A percentile compares a stretch with the other conserved stretches of the same genome.
These are phyloP conservation scores for Hippophae rhamnoides DNA, from an alignment of 306 rosid genomes.

Conservation along the genomic window DNA sequence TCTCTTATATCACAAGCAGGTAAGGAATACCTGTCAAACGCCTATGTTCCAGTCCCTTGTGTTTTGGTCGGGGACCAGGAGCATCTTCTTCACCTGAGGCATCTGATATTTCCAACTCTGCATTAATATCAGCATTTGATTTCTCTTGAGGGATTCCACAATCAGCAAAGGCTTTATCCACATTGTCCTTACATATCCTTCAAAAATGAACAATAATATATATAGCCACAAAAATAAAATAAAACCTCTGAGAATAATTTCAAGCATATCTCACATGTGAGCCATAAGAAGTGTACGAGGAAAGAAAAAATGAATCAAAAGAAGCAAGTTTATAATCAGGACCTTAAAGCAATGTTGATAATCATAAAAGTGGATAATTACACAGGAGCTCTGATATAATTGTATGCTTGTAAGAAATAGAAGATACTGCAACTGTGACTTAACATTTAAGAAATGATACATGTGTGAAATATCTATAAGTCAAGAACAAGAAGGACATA, in stretches of 20 bases:
- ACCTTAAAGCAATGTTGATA: too few relatives aligned
- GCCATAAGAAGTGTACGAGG: neutral
- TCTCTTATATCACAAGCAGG: conserved; percentile 10
- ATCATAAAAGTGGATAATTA: too few relatives aligned
- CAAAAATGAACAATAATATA: conserved; percentile 22
- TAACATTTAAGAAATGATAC: too few relatives aligned
- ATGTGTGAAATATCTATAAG: too few relatives aligned
- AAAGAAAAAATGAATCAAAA: too few relatives aligned
- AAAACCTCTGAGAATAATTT: neutral
- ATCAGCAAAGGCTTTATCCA: conserved; percentile 56
- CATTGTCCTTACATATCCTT: conserved; percentile 87
- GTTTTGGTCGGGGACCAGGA: conserved; percentile 38
- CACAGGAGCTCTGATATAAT: too few relatives aligned
- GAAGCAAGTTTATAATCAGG: too few relatives aligned
- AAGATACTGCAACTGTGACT: too few relatives aligned
- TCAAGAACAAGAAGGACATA: too few relatives aligned
- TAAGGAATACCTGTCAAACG: conserved; percentile 41
- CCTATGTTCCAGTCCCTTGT: conserved; percentile 49
- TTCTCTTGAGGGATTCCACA: conserved; percentile 90
- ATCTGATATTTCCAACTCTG: conserved; percentile 87
- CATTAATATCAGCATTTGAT: conserved; percentile 88
- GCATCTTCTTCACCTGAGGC: conserved; percentile 94
- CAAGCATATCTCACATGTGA: neutral
- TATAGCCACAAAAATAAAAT: conserved; percentile 3
- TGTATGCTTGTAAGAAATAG: too few relatives aligned